Evolutionary conservation across 768 basidiomycete genomes (phyloP).

Genomic region (Leccinum subgranulosum): DNA sequence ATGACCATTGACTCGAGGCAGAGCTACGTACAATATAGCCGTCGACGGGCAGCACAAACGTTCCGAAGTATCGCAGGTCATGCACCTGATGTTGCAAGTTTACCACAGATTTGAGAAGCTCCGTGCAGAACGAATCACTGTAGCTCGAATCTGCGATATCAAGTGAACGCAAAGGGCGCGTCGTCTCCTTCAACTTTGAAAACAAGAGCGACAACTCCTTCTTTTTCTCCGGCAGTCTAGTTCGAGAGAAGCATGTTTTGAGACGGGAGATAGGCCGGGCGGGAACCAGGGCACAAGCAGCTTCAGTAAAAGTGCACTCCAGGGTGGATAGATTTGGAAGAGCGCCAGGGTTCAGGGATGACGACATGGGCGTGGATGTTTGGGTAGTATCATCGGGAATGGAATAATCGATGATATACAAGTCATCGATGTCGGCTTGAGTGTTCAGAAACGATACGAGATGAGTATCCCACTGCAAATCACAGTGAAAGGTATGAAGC

Average conservation of each 20-base stretch:
- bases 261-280: conserved; percentile 57
- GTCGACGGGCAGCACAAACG: conserved; percentile 58
- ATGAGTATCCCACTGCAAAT: conserved; percentile 59
- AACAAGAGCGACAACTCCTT: conserved; percentile 50
- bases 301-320: conserved; percentile 69
- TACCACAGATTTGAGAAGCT: conserved; percentile 45
- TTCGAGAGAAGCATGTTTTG: conserved; percentile 66
- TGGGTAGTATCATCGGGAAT: conserved; percentile 9
- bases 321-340: conserved; percentile 51
- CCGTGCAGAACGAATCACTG: conserved; percentile 50
- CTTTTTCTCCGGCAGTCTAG: conserved; percentile 46
- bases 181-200: conserved; percentile 44
- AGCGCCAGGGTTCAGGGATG: conserved; percentile 26
- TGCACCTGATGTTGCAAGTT: conserved; percentile 30
- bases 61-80: conserved; percentile 58
- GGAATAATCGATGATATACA: conserved; percentile 36
- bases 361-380: conserved; percentile 15
- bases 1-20: background rate
- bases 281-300: conserved; percentile 54
- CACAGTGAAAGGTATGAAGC: conserved; percentile 61
- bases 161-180: conserved; percentile 44
- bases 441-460: conserved; percentile 39
- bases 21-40: conserved; percentile 30
- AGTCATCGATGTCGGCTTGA: conserved; percentile 25
- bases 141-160: conserved; percentile 65